Evolutionary conservation across 208 protist genomes (phyloP), one percentile per base, ranked within the genome.

Genomic region (Leishmania amazonensis): DNA sequence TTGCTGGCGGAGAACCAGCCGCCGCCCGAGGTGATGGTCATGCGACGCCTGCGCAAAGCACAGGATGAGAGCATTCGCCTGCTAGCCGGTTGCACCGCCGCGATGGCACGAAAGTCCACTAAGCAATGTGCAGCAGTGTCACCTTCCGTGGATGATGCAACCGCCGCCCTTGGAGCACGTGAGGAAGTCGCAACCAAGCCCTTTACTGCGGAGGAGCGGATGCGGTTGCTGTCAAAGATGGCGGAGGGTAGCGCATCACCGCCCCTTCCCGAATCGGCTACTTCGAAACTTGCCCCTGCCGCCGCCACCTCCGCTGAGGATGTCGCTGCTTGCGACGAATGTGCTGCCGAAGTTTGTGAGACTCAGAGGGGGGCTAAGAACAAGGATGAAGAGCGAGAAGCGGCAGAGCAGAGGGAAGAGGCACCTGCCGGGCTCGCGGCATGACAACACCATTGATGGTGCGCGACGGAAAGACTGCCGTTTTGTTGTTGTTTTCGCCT

Each of bases 51-150:
- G 53, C 84, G 45, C 49, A 38, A 35, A 28, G 70, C 80, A 28
- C 80, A 87, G 76, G 70, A 83, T 6, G 84, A 87, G 45, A 80
- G 77, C 38, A 75, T 85, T 51, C 67, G 76, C 7, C 81, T 85
- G 7, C 77, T 85, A 19, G 76, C 75, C 5, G 13, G 64, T 76
- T 76, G 70, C 9, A 35, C 81, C n/a, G 51, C 24, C 21, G 35
- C 54, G 19, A 65, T 57, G 19, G 31, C 7, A 42, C 38, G 21
- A 40, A 47, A 45, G 45, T 53, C 70, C 45, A 8, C 70, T n/a
- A 28, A 54, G 70, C 0, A 31, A 31, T 24, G 35, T 74, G 42
- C 70, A 72, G 72, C 47, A 35, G 38, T n/a, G 62, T 38, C 51
- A 45, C 6, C 42, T 40, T n/a, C 9, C 5, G 47, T 54, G 49